Evolutionary conservation across 2,329 filamentous ascomycete species (phyloP).

Genomic region (Colletotrichum eleusines): DNA sequence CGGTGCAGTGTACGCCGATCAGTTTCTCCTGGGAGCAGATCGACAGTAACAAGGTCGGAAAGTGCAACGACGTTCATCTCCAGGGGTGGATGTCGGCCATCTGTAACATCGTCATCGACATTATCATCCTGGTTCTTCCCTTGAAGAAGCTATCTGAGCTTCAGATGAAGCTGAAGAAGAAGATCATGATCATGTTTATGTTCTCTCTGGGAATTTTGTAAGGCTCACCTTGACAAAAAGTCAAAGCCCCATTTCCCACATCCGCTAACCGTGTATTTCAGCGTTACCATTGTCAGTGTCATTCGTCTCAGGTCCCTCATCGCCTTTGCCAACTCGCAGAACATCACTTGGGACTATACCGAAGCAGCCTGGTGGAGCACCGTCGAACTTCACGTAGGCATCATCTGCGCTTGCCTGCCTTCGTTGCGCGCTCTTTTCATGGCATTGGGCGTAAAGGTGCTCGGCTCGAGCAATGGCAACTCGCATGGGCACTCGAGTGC

Average conservation of each 20-base stretch:
- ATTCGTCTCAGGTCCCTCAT: constrained; percentile 5
- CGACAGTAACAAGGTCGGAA: not conserved
- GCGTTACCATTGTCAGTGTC: constrained; percentile 5
- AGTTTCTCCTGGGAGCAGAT: constrained; percentile 1
- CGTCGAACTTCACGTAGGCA: constrained; percentile 19
- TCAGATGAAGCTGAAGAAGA: constrained; percentile 40
- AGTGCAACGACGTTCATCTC: constrained; percentile 7
- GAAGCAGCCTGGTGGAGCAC: constrained; percentile 17
- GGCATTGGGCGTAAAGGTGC: not conserved
- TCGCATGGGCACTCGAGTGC: not conserved
- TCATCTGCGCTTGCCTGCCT: constrained; percentile 28
- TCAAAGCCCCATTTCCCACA: not conserved
- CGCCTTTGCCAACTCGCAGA: constrained; percentile 6
- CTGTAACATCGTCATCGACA: constrained; percentile 43
- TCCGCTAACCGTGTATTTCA: not conserved
- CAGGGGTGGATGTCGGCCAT: constrained; percentile 15
- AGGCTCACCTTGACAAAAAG: not conserved
- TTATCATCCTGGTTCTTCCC: constrained; percentile 42
- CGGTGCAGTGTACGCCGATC: not conserved
- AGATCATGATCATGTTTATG: constrained; percentile 36
- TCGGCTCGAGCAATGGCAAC: not conserved
- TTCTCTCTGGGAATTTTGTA: constrained; percentile 44
- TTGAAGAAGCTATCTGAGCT: constrained; percentile 39
- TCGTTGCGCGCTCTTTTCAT: not conserved
- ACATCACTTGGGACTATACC: constrained; percentile 10